Evolutionary conservation across 2,329 filamentous ascomycete genomes (phyloP).

Genomic region (Fusarium globosum): DNA sequence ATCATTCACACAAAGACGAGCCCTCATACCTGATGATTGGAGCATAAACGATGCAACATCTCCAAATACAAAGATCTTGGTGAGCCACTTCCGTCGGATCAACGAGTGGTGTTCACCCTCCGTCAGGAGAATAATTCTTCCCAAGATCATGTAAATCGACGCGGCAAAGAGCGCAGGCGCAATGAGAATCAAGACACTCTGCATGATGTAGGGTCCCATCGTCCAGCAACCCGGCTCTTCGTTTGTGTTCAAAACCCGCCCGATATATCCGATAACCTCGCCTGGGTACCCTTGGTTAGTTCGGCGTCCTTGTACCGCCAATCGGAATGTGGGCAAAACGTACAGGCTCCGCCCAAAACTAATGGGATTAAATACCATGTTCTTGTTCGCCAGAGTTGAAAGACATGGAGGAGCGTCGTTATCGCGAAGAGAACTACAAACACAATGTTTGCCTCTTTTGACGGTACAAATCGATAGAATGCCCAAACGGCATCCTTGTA

Average conservation of each 20-base stretch:
- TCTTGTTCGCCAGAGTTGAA: slow-evolving; percentile 41
- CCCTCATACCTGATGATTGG: slow-evolving; percentile 35
- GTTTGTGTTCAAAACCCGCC: slow-evolving; percentile 56
- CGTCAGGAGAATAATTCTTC: slow-evolving; percentile 52
- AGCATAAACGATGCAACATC: slow-evolving; percentile 59
- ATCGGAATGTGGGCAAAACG: not conserved
- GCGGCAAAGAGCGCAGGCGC: slow-evolving; percentile 60
- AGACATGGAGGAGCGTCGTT: slow-evolving; percentile 35
- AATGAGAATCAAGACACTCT: slow-evolving; percentile 52
- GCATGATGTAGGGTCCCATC: slow-evolving; percentile 53
- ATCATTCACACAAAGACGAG: no score
- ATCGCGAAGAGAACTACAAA: slow-evolving; percentile 42
- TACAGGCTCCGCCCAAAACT: slow-evolving; percentile 40
- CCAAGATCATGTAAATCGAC: slow-evolving; percentile 60
- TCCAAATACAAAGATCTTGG: slow-evolving; percentile 64
- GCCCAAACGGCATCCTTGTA: slow-evolving; percentile 41
- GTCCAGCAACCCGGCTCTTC: slow-evolving; percentile 52
- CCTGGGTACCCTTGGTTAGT: slow-evolving; percentile 23
- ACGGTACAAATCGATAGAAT: slow-evolving; percentile 42
- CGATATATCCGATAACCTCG: slow-evolving; percentile 56
- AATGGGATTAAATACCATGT: slow-evolving; percentile 45
- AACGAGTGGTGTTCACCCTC: slow-evolving; percentile 55
- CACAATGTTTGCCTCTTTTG: slow-evolving; percentile 34
- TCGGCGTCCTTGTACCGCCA: not conserved
- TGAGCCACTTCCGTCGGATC: slow-evolving; percentile 57